phyloP scores from a whole-genome alignment of 176 grass and related monocot species.

The Cymbopogon citratus region DNA sequence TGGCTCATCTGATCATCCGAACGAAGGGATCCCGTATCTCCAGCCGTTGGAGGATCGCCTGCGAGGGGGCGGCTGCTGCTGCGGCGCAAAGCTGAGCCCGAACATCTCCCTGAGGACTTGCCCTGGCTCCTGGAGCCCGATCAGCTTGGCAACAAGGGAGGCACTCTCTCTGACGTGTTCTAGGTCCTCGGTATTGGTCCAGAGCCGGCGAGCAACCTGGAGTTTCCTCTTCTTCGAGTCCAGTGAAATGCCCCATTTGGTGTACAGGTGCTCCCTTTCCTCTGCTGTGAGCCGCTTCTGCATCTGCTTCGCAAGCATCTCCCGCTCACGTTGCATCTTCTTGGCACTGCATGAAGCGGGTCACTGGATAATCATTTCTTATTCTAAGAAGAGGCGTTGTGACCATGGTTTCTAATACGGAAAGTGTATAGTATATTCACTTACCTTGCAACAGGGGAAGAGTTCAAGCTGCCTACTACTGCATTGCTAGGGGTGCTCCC shows the following conservation, averaged over 20 bases:
- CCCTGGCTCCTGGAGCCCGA: conserved; percentile 70
- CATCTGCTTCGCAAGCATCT: conserved; percentile 79
- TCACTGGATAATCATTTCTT: not conserved
- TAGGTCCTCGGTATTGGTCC: conserved; percentile 57
- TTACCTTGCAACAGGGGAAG: conserved; percentile 55
- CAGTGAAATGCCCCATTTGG: conserved; percentile 70
- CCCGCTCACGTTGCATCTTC: conserved; percentile 72
- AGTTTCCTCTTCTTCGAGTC: conserved; percentile 83
- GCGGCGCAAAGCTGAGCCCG: conserved; percentile 77
- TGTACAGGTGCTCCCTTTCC: conserved; percentile 74
- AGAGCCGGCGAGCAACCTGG: conserved; percentile 62
- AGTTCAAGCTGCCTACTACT: conserved; percentile 39
- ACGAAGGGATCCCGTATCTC: conserved; percentile 57
- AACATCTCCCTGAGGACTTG: conserved; percentile 94
- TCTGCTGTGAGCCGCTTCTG: conserved; percentile 44
- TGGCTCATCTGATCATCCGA: conserved; percentile 32
- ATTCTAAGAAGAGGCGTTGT: not conserved
- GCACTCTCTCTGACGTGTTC: conserved; percentile 90
- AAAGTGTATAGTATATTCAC: not conserved
- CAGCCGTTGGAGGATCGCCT: conserved; percentile 64
- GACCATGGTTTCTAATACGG: no score
- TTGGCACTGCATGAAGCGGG: conserved; percentile 33
- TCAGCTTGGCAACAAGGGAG: conserved; percentile 60
- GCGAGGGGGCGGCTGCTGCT: conserved; percentile 31
- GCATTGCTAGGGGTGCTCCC: conserved; percentile 36